Evolutionary conservation across 192 early-diverging fungal species (phyloP).

Genomic region (Dimargaris xerosporica): DNA sequence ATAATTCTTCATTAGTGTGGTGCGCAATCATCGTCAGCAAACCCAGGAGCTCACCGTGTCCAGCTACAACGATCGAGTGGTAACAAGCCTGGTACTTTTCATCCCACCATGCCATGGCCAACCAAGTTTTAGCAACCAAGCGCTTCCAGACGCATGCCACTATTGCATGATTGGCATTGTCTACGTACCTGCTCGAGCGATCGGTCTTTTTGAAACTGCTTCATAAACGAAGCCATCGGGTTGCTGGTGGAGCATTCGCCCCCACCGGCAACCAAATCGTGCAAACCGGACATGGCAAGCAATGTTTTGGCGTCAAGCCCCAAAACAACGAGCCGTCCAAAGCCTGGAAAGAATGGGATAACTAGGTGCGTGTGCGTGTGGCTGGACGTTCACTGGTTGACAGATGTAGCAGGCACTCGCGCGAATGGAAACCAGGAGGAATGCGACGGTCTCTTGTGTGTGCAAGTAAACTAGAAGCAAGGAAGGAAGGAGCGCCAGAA

Average conservation of each 20-base stretch:
- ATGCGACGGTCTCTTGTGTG: too few species aligned
- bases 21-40: slow-evolving; percentile 15
- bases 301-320: too few species aligned
- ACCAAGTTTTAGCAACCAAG: too few species aligned
- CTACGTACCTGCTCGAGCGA: slow-evolving; percentile 61
- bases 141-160: too few species aligned
- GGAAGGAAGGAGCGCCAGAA: too few species aligned
- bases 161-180: neutral
- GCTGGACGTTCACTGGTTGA: neutral
- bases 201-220: slow-evolving; percentile 61
- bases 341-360: too few species aligned
- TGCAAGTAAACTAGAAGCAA: too few species aligned
- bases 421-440: too few species aligned
- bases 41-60: neutral
- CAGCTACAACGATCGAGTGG: neutral
- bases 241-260: slow-evolving; percentile 68
- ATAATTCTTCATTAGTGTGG: slow-evolving; percentile 16
- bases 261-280: slow-evolving; percentile 40
- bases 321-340: too few species aligned
- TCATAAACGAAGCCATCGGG: slow-evolving; percentile 58
- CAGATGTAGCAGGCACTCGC: neutral
- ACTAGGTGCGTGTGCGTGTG: too few species aligned
- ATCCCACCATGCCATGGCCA: too few species aligned
- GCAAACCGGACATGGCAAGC: slow-evolving; percentile 32
- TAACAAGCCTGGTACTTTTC: neutral